Conservation (phyloP, 495 filamentous ascomycete genomes). For the Thermothielavioides terrestris region DNA sequence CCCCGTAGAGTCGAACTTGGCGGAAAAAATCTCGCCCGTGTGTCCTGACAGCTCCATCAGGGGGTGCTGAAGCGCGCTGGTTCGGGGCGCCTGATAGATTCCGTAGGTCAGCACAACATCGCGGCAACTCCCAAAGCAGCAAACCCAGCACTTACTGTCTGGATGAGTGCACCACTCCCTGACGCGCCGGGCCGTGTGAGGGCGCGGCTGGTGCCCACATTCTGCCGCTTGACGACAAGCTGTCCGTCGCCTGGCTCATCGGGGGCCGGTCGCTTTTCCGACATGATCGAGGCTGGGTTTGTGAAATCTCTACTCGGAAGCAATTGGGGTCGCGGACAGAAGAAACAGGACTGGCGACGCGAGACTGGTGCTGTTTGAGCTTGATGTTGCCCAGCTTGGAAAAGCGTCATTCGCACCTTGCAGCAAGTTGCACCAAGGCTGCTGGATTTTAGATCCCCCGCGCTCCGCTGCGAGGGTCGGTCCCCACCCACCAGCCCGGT, state of each 20-base stretch:
- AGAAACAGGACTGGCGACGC: background rate
- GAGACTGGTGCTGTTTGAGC: background rate
- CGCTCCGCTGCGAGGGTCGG: constrained; percentile 9
- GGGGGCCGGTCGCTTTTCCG: constrained; percentile 82
- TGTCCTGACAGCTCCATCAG: constrained; percentile 89
- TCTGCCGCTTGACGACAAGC: constrained; percentile 83
- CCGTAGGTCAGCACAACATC: constrained; percentile 23
- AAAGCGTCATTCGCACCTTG: no score
- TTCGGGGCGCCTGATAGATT: constrained; percentile 58
- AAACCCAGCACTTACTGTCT: constrained; percentile 68
- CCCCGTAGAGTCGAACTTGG: constrained; percentile 80
- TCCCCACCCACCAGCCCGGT: no score
- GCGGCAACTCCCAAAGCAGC: background rate
- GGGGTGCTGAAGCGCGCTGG: constrained; percentile 80
- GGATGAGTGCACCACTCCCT: constrained; percentile 62
- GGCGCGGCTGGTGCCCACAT: constrained; percentile 56
- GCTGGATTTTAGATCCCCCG: constrained; percentile 28
- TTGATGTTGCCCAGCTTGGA: constrained; percentile 8
- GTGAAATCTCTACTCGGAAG: background rate
- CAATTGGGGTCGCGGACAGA: background rate
- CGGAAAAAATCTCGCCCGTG: constrained; percentile 77
- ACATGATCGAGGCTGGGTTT: constrained; percentile 45
- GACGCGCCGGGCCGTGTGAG: constrained; percentile 58
- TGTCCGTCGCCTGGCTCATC: constrained; percentile 71
- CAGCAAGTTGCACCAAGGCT: no score